Evolutionary conservation across 208 protist species (phyloP), one percentile per base, ranked within the genome.

Genomic region (Trypanosomatidae sp.): DNA sequence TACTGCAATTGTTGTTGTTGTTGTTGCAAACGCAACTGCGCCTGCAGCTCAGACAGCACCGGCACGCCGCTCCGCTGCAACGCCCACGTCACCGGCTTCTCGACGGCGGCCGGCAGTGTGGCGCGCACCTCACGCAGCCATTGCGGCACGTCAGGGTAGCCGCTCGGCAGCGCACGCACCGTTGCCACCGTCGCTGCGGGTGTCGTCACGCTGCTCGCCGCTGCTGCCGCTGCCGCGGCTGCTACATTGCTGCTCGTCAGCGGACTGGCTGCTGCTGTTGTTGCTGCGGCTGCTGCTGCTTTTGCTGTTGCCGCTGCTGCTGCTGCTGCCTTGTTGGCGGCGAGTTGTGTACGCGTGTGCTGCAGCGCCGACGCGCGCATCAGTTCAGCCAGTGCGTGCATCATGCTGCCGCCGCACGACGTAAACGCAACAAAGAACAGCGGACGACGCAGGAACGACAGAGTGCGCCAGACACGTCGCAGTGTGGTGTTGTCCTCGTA

Each of bases 41-140:
- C 43, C 13, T 59, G 33, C 23, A 84, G 20, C 35, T 88, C 77
- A 7, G 78, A 64, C 16, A 87, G 57, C 1, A 69, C 56, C 15
- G 76, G 79, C 13, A 92, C 56, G 23, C 75, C 74, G 45, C 59
- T 49, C 5, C 46, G 43, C 6, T 32, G 42, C 11, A 92, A 61
- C 24, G 65, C 19, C 42, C 57, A 59, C 52, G 58, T 50, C 7
- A 66, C 76, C 4, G 75, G 38, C 3, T 32, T 56, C 66, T 88
- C 84, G 42, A 92, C 57, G 30, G 68, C 35, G 1, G 39, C 33
- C 0, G 84, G 84, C 18, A 92, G 48, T 37, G 66, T 44, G 21
- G 63, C 60, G 18, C 84, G 72, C 24, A 75, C 63, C 24, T 69
- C 59, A 11, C 66, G 59, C 55, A 85, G 48, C 73, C 79, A 89